phyloP scores from a whole-genome alignment of 2,329 filamentous ascomycete genomes.

The Ophiocordyceps unilateralis region DNA sequence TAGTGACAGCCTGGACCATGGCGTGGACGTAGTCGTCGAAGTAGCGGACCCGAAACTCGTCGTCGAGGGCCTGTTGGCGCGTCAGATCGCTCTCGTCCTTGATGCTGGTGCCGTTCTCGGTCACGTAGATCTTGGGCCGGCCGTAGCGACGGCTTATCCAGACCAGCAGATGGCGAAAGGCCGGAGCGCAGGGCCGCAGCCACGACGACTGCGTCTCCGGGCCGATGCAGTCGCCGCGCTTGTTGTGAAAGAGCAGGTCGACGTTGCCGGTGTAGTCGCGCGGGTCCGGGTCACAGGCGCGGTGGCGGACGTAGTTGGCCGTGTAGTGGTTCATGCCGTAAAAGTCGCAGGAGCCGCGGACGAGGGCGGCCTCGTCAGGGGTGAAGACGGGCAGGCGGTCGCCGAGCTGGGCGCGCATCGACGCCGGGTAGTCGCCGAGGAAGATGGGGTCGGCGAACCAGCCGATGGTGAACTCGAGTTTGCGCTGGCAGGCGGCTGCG shows the following conservation, averaged over 20 bases:
- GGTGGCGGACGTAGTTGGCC: constrained; percentile 69
- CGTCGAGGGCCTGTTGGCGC: constrained; percentile 53
- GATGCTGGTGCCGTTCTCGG: constrained; percentile 74
- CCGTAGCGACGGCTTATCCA: constrained; percentile 67
- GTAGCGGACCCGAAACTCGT: constrained; percentile 69
- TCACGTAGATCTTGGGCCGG: constrained; percentile 66
- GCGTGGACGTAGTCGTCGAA: constrained; percentile 62
- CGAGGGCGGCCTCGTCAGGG: constrained; percentile 51
- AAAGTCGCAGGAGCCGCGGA: constrained; percentile 79
- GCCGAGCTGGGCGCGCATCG: constrained; percentile 68
- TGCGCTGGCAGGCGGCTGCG: constrained; percentile 13
- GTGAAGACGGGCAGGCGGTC: constrained; percentile 61
- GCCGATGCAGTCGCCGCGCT: constrained; percentile 57
- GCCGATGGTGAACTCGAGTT: constrained; percentile 20
- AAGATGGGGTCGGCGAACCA: constrained; percentile 29
- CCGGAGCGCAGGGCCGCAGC: constrained; percentile 58
- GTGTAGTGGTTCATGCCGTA: constrained; percentile 94
- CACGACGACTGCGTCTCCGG: constrained; percentile 69
- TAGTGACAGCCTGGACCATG: constrained; percentile 51
- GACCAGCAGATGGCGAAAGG: constrained; percentile 60
- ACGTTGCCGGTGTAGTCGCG: constrained; percentile 63
- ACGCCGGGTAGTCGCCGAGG: constrained; percentile 66
- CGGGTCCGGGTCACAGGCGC: constrained; percentile 37
- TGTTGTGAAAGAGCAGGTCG: constrained; percentile 53
- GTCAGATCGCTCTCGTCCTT: constrained; percentile 68